Base-by-base conservation (phyloP, 2,329 filamentous ascomycete species). In the Cladosporium sp. region DNA sequence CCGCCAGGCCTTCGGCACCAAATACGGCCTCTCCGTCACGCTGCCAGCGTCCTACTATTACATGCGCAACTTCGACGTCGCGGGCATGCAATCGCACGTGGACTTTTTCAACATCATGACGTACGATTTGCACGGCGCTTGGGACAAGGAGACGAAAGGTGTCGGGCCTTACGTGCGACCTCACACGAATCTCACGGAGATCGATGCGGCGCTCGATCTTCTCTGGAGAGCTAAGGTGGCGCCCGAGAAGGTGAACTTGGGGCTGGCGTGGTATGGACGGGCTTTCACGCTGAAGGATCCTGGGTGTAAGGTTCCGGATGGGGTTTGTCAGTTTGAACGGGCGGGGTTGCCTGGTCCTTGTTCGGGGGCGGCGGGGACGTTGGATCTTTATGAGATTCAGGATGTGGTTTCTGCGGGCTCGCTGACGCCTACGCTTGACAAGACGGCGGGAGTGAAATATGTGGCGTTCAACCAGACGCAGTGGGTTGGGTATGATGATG, bases 121-220 rank as follows among this genome's bases (percentile, higher is more conserved):
- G 6, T 54, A 52, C 40, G 52, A 76, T 48, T 51, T 75, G 0
- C 70, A 76, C 51, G 73, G 74, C 0, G 50, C 59, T 0, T 75
- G 69, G 70, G 71, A 75, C 51, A 22, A 40, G 0, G 32, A 56
- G 0, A 63, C 54, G 45, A 29, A 50, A 38, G 53, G 27, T 18
- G 53, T 68, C 48, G 72, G 72, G 0, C 38, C 62, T 0, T 61
- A 59, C 8, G 38, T 47, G 8, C 32, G 16, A 1, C 16, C 43
- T 9, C 49, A 52, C 30, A 74, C 74, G 0, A 75, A 77, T 53
- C 47, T 77, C 0, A 73, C 72, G 2, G 73, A 77, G 55, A 76
- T 76, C 12, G 62, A 69, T 3, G n/a, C 52, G 0, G 65, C 64
- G 0, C 49, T 75, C 0, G 67, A 75, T 3, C 67, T 78, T 0